Percentiles rank a stretch among this genome's conserved stretches.
Evolutionary conservation across 129 eudicot species (phyloP).

Genomic region (Helianthus annuus): HanXRQr2.0-SUNRISE NC_035446.2:162553803-162554302

Average conservation of each 20-base stretch:
- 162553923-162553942: not conserved
- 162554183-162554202: not conserved
- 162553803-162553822: too few species aligned
- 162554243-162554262: constrained; percentile 21
- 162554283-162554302: constrained; percentile 13
- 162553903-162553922: constrained; percentile 27
- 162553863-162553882: too few species aligned
- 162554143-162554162: constrained; percentile 2
- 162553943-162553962: constrained; percentile 28
- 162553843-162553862: too few species aligned
- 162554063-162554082: too few species aligned
- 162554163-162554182: constrained; percentile 16
- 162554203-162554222: constrained; percentile 20
- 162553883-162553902: constrained; percentile 12
- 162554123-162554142: too few species aligned
- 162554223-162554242: constrained; percentile 18
- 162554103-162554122: too few species aligned
- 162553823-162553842: too few species aligned
- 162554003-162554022: constrained; percentile 17
- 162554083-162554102: too few species aligned
- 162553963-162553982: constrained; percentile 42
- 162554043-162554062: constrained; percentile 7
- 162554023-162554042: constrained; percentile 1
- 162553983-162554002: constrained; percentile 33
- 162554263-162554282: constrained; percentile 25